These are phyloP conservation scores for Xylariaceae sp. DNA, from an alignment of 2,329 filamentous ascomycete species.

Conservation along the genomic window DNA sequence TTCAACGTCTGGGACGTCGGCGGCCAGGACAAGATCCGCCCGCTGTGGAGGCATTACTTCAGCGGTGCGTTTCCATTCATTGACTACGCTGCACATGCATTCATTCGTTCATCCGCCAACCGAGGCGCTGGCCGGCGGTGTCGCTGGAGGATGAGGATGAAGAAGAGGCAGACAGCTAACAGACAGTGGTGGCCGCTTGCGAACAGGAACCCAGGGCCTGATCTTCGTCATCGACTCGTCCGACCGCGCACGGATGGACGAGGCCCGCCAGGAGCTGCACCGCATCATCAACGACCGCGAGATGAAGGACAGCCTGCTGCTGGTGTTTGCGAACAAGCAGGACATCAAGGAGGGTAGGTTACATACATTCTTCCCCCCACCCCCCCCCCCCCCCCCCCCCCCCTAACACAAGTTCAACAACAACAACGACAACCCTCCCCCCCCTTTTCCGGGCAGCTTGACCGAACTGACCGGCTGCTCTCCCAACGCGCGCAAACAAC, in stretches of 20 bases:
- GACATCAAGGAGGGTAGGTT: conserved; percentile 69
- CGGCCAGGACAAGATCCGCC: conserved; percentile 97
- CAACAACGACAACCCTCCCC: not conserved
- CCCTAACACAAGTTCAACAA: not conserved
- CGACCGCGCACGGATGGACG: conserved; percentile 83
- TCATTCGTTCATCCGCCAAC: too few species aligned
- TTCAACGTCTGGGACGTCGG: conserved; percentile 99
- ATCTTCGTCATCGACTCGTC: conserved; percentile 98
- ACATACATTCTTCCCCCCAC: too few species aligned
- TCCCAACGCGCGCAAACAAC: too few species aligned
- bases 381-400: not conserved
- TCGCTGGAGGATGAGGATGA: too few species aligned
- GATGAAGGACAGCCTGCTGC: conserved; percentile 88
- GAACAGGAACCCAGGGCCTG: conserved; percentile 80
- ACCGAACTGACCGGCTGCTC: too few species aligned
- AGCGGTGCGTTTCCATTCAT: conserved; percentile 56
- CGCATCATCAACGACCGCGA: conserved; percentile 97
- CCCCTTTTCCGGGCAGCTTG: too few species aligned
- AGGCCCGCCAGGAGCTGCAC: conserved; percentile 88
- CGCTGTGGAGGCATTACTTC: conserved; percentile 97
- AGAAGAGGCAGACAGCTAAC: too few species aligned
- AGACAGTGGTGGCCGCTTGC: too few species aligned
- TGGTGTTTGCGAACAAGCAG: conserved; percentile 99
- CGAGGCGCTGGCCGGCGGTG: too few species aligned
- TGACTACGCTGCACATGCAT: too few species aligned